Base-by-base conservation (phyloP, 1,284 basidiomycete species). In the Puccinia polysora region DNA sequence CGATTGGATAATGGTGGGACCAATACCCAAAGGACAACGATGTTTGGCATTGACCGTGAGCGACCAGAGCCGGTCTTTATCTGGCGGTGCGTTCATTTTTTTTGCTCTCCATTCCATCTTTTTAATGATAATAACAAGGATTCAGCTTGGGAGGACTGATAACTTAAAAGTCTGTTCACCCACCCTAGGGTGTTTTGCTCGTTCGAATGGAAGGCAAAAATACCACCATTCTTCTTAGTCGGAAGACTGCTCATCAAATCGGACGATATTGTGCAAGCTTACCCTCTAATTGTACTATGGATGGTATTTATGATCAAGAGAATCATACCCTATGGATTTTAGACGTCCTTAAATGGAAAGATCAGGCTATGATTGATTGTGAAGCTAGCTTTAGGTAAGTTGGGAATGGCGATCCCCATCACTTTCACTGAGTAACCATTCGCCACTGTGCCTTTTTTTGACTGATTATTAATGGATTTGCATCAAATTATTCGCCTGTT, bases 351-450 rank as follows among this genome's bases (percentile, higher is more conserved):
- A 60, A 70, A 30, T 70, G 67, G 67, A 59, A 60, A 34, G 67
- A 70, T 36, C 67, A 70, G 52, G 43, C 56, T 20, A 49, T 70
- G 38, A 58, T 70, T 36, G 67, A 70, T 59, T 70, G 67, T 36
- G 67, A 70, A 60, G 36, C 67, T 20, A 55, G 58, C 40, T 70
- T 70, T 28, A 47, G 67, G 67, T 50, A 12, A 52, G 43, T 60
- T n/a, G n/a, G n/a, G n/a, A n/a, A n/a, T n/a, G n/a, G n/a, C n/a
- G n/a, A n/a, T n/a, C n/a, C n/a, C n/a, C n/a, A n/a, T n/a, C n/a
- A n/a, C n/a, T n/a, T n/a, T n/a, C n/a, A n/a, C n/a, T n/a, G n/a
- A n/a, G n/a, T n/a, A n/a, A n/a, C n/a, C n/a, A n/a, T n/a, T n/a
- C n/a, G n/a, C n/a, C n/a, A n/a, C n/a, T n/a, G n/a, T n/a, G n/a